These are phyloP conservation scores for Cercospora citrullina DNA, from an alignment of 2,329 filamentous ascomycete genomes.

Conservation along the genomic window DNA sequence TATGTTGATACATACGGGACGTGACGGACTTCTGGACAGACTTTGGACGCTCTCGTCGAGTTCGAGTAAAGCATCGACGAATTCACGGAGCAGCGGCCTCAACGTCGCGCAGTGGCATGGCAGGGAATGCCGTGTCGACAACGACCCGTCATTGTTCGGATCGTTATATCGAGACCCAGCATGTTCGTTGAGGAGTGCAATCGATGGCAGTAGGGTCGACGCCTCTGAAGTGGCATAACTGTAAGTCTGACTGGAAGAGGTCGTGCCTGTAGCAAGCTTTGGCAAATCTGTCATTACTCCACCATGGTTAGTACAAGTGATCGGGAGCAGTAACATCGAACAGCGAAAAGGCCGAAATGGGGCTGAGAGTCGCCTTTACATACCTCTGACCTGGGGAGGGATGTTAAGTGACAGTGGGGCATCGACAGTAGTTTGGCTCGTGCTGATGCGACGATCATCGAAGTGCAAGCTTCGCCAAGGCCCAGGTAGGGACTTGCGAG, in stretches of 20 bases:
- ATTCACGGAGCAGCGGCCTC: slow-evolving; percentile 28
- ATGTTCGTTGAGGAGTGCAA: slow-evolving; percentile 31
- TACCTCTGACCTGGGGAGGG: slow-evolving; percentile 24
- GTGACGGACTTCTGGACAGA: slow-evolving; percentile 15
- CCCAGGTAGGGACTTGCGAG: slow-evolving; percentile 18
- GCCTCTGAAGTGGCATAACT: slow-evolving; percentile 9
- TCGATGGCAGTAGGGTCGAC: slow-evolving; percentile 31
- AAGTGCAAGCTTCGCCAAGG: slow-evolving; percentile 30
- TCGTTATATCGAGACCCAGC: slow-evolving; percentile 21
- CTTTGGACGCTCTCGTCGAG: slow-evolving; percentile 29
- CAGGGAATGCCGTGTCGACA: slow-evolving; percentile 23
- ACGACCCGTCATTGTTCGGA: slow-evolving; percentile 23
- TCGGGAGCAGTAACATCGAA: slow-evolving; percentile 14
- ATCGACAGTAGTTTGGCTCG: slow-evolving; percentile 18
- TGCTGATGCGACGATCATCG: slow-evolving; percentile 21
- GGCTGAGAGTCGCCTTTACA: slow-evolving; percentile 20
- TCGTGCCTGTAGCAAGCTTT: slow-evolving; percentile 15
- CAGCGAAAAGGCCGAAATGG: slow-evolving; percentile 14
- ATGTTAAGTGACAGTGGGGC: slow-evolving; percentile 29
- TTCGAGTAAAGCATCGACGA: slow-evolving; percentile 29
- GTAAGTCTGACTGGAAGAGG: slow-evolving; percentile 10
- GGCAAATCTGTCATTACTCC: slow-evolving; percentile 25
- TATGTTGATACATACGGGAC: neutral
- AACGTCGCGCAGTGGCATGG: slow-evolving; percentile 32
- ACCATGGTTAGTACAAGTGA: slow-evolving; percentile 18